A percentile compares a stretch with the other conserved stretches of the same genome.
These are phyloP conservation scores for Sclerotinia trifoliorum DNA, from an alignment of 2,329 filamentous ascomycete genomes.

Conservation along the genomic window DNA sequence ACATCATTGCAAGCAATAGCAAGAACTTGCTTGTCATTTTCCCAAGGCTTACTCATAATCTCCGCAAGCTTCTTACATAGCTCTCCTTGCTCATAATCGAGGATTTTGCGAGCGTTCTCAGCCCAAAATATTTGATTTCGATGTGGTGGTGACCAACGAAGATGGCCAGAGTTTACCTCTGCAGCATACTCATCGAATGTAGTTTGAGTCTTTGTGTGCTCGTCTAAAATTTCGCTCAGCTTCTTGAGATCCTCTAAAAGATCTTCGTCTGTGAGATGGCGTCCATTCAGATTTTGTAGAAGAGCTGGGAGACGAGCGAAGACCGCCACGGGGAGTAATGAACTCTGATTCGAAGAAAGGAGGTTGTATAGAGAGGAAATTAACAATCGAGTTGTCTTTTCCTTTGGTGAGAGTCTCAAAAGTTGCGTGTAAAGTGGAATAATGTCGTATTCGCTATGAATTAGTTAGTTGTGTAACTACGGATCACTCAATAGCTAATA, in stretches of 20 bases:
- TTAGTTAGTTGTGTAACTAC: slow-evolving; percentile 33
- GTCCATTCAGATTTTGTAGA: slow-evolving; percentile 60
- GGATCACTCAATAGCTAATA: slow-evolving; percentile 24
- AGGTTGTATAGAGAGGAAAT: slow-evolving; percentile 89
- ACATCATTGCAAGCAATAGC: slow-evolving; percentile 74
- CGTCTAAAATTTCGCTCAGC: slow-evolving; percentile 62
- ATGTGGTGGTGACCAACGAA: slow-evolving; percentile 75
- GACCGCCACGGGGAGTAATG: slow-evolving; percentile 78
- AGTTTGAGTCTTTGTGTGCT: slow-evolving; percentile 65
- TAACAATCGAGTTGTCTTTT: slow-evolving; percentile 92
- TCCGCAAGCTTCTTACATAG: slow-evolving; percentile 65
- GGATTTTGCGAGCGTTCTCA: slow-evolving; percentile 67
- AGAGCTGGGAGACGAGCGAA: slow-evolving; percentile 75
- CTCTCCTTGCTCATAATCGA: slow-evolving; percentile 65
- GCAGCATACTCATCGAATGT: slow-evolving; percentile 54
- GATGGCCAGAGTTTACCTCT: slow-evolving; percentile 65
- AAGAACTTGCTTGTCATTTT: slow-evolving; percentile 69
- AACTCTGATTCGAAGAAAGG: slow-evolving; percentile 65
- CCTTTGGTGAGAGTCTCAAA: slow-evolving; percentile 88
- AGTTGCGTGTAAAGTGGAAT: slow-evolving; percentile 90
- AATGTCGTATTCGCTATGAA: slow-evolving; percentile 83
- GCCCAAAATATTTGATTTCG: slow-evolving; percentile 69
- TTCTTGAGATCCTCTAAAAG: slow-evolving; percentile 60
- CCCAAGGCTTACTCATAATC: slow-evolving; percentile 66
- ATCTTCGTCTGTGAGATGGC: slow-evolving; percentile 64